A percentile compares a stretch with the other conserved stretches of the same genome.
Conservation (phyloP, 2,329 filamentous ascomycete genomes). For the Lithohypha guttulata region DNA sequence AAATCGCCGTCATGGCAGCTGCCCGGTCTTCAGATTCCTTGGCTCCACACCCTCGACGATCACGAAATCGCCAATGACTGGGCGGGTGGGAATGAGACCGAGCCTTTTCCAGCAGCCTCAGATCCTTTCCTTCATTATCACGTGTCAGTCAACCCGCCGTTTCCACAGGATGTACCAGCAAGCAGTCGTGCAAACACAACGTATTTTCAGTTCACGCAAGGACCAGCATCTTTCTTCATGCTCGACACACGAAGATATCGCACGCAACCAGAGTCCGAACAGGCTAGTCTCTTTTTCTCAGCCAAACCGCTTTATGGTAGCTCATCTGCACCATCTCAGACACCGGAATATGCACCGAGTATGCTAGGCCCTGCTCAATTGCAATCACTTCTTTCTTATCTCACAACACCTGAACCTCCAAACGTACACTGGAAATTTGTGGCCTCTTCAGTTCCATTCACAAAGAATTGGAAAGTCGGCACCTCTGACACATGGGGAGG, state of each 20-base stretch:
- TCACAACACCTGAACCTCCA: slow-evolving; percentile 58
- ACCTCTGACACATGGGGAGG: slow-evolving; percentile 88
- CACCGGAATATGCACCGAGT: slow-evolving; percentile 50
- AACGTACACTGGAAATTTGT: slow-evolving; percentile 91
- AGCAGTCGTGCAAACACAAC: slow-evolving; percentile 47
- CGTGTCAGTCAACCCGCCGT: slow-evolving; percentile 69
- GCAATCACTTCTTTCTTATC: slow-evolving; percentile 65
- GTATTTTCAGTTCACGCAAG: slow-evolving; percentile 82
- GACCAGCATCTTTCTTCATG: slow-evolving; percentile 89
- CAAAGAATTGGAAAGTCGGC: slow-evolving; percentile 92
- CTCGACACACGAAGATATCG: slow-evolving; percentile 84
- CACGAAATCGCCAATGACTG: slow-evolving; percentile 96
- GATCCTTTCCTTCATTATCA: slow-evolving; percentile 87
- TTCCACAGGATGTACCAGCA: slow-evolving; percentile 41
- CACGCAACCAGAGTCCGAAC: slow-evolving; percentile 33
- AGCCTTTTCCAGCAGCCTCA: slow-evolving; percentile 66
- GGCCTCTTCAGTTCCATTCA: slow-evolving; percentile 83
- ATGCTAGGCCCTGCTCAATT: slow-evolving; percentile 80
- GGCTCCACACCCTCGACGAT: slow-evolving; percentile 94
- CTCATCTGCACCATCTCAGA: slow-evolving; percentile 6
- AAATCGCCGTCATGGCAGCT: slow-evolving; percentile 76
- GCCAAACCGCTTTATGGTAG: slow-evolving; percentile 12
- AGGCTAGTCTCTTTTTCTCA: background rate
- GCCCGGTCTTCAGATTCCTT: slow-evolving; percentile 66
- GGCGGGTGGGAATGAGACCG: slow-evolving; percentile 63